Percentiles rank a stretch among this genome's conserved stretches.
Conservation (phyloP, 306 rosid species). For the Lagenaria siceraria region DNA sequence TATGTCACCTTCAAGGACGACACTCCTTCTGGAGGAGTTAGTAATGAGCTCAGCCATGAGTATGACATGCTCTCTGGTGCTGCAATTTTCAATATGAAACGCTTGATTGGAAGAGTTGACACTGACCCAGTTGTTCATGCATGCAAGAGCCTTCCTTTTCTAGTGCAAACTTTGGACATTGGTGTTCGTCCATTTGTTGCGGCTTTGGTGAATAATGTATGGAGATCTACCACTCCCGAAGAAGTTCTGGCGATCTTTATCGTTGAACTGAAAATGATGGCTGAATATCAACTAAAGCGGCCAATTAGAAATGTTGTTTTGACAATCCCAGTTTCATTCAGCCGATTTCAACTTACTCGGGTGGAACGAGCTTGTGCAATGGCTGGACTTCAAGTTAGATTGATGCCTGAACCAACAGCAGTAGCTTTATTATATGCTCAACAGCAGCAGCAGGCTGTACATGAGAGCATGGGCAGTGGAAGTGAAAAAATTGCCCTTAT, state of each 20-base stretch:
- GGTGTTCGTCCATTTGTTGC: slow-evolving; percentile 79
- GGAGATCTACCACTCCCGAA: slow-evolving; percentile 83
- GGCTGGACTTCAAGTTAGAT: slow-evolving; percentile 72
- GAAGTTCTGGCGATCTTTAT: slow-evolving; percentile 68
- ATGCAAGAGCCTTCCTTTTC: slow-evolving; percentile 67
- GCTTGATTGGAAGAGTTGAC: slow-evolving; percentile 75
- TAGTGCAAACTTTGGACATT: slow-evolving; percentile 71
- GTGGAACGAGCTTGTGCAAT: slow-evolving; percentile 77
- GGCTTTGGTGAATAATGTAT: slow-evolving; percentile 55
- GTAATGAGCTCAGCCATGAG: slow-evolving; percentile 35
- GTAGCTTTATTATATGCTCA: slow-evolving; percentile 74
- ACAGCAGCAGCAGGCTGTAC: slow-evolving; percentile 45
- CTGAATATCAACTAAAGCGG: slow-evolving; percentile 46
- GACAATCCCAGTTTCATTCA: slow-evolving; percentile 73
- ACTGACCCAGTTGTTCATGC: slow-evolving; percentile 73
- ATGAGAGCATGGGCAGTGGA: slow-evolving; percentile 42
- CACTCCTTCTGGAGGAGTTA: slow-evolving; percentile 52
- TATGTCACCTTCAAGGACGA: slow-evolving; percentile 62
- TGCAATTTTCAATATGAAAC: slow-evolving; percentile 80
- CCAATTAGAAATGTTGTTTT: slow-evolving; percentile 59
- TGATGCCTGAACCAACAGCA: slow-evolving; percentile 94
- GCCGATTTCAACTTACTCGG: slow-evolving; percentile 69
- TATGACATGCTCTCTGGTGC: slow-evolving; percentile 60
- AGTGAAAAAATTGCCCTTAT: slow-evolving; percentile 66
- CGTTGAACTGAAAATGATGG: slow-evolving; percentile 51